Conservation (phyloP, 1,284 basidiomycete genomes). For the Sporisorium iseilematis-ciliati region DNA sequence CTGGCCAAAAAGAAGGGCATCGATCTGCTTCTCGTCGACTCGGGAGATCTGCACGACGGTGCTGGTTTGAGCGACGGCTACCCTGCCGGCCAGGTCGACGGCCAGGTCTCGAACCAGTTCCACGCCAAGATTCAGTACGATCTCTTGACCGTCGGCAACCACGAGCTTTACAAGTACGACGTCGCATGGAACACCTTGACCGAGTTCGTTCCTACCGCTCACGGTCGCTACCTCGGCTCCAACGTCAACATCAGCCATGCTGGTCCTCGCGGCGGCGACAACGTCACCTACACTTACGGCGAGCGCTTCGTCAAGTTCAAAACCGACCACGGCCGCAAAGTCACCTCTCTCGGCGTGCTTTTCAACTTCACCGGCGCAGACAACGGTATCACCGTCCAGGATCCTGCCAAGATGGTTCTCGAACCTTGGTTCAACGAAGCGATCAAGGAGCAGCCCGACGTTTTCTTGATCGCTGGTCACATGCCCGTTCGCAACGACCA, state of each 20-base stretch:
- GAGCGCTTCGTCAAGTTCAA: constrained; percentile 55
- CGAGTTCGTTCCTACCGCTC: constrained; percentile 76
- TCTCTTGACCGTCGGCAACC: constrained; percentile 85
- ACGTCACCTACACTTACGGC: constrained; percentile 52
- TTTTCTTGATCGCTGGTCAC: constrained; percentile 65
- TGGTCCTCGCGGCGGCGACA: constrained; percentile 22
- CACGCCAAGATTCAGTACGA: constrained; percentile 83
- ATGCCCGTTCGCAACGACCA: constrained; percentile 63
- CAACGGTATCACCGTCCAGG: constrained; percentile 56
- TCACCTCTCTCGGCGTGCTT: constrained; percentile 56
- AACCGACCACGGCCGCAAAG: constrained; percentile 37
- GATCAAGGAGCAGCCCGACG: constrained; percentile 54
- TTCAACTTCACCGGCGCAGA: constrained; percentile 64
- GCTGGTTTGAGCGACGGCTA: constrained; percentile 64
- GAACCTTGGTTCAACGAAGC: constrained; percentile 64
- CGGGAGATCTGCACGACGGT: constrained; percentile 65
- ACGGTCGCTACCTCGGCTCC: constrained; percentile 55
- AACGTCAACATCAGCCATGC: constrained; percentile 59
- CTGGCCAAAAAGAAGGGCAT: constrained; percentile 58
- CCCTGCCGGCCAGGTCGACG: constrained; percentile 50
- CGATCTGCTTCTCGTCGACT: constrained; percentile 67
- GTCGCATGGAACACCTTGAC: constrained; percentile 82
- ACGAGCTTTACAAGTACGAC: constrained; percentile 84
- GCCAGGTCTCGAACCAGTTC: constrained; percentile 62
- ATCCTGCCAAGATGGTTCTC: constrained; percentile 57